Conservation (phyloP, 2,329 filamentous ascomycete genomes). For the Fusarium sp. region DNA sequence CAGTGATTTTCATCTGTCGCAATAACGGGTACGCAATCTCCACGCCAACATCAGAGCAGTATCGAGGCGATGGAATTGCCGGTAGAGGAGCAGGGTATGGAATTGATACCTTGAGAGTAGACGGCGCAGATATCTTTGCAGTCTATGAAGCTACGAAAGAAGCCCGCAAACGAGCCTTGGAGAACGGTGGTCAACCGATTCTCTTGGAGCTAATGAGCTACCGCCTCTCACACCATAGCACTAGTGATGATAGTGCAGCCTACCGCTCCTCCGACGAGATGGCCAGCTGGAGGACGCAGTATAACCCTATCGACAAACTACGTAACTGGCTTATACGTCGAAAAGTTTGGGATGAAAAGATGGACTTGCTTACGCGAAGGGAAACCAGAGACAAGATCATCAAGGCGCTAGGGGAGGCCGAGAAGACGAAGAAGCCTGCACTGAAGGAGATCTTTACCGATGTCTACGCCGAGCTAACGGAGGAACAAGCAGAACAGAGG, state of each 20-base stretch:
- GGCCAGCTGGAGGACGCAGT: neutral
- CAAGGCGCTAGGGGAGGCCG: neutral
- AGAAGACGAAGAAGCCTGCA: neutral
- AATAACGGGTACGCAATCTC: constrained; percentile 95
- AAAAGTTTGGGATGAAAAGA: neutral
- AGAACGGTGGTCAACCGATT: constrained; percentile 82
- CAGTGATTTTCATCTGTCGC: constrained; percentile 88
- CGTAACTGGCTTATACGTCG: neutral
- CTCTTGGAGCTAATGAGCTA: constrained; percentile 98
- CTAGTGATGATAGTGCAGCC: constrained; percentile 50
- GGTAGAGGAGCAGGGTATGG: constrained; percentile 89
- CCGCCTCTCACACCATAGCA: constrained; percentile 95
- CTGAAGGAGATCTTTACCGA: neutral
- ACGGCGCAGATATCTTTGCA: constrained; percentile 95
- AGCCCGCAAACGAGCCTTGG: constrained; percentile 81
- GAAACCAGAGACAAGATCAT: neutral
- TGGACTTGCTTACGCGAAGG: neutral
- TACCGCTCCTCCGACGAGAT: neutral
- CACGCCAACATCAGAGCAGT: constrained; percentile 90
- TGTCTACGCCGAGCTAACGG: neutral
- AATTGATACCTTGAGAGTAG: constrained; percentile 91
- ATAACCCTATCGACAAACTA: neutral
- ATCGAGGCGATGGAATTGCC: constrained; percentile 90
- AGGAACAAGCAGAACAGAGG: neutral
- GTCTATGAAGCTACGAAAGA: constrained; percentile 82